These are phyloP conservation scores for Lophiostoma macrostomum DNA, from an alignment of 495 filamentous ascomycete genomes.

Conservation along the genomic window DNA sequence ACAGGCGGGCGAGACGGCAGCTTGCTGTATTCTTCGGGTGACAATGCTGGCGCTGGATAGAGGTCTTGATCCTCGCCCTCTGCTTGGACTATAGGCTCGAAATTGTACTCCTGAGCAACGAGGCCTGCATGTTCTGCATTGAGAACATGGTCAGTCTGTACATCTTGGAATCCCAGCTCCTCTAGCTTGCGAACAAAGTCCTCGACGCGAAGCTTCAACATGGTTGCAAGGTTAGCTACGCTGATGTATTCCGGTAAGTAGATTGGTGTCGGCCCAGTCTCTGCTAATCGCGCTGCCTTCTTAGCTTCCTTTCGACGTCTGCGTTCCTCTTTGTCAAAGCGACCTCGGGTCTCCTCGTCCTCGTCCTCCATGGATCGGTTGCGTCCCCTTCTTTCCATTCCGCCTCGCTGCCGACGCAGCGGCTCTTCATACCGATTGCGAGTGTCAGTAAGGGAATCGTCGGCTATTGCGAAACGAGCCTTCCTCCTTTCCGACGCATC, in stretches of 20 bases:
- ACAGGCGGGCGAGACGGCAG: slow-evolving; percentile 81
- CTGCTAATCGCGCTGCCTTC: slow-evolving; percentile 38
- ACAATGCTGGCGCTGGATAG: slow-evolving; percentile 54
- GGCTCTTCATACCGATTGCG: slow-evolving; percentile 20
- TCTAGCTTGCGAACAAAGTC: slow-evolving; percentile 72
- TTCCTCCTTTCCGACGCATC: slow-evolving; percentile 9
- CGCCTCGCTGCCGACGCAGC: slow-evolving; percentile 2
- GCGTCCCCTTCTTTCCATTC: neutral
- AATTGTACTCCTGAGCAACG: slow-evolving; percentile 89
- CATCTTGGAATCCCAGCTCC: slow-evolving; percentile 79
- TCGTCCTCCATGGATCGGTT: slow-evolving; percentile 10
- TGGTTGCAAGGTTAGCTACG: slow-evolving; percentile 76
- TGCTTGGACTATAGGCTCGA: slow-evolving; percentile 78
- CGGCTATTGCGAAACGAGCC: slow-evolving; percentile 15
- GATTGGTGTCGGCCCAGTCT: slow-evolving; percentile 55
- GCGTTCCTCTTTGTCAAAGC: slow-evolving; percentile 36
- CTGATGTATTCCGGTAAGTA: slow-evolving; percentile 88
- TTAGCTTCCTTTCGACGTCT: slow-evolving; percentile 49
- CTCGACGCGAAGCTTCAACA: slow-evolving; percentile 67
- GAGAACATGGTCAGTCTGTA: slow-evolving; percentile 74
- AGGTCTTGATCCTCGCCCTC: slow-evolving; percentile 64
- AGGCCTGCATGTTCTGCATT: slow-evolving; percentile 87
- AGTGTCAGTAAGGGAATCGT: neutral
- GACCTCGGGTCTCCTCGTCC: slow-evolving; percentile 23
- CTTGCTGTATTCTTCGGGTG: slow-evolving; percentile 64